phyloP scores from a whole-genome alignment of 2,329 filamentous ascomycete genomes.

The Onygenales sp. region DNA sequence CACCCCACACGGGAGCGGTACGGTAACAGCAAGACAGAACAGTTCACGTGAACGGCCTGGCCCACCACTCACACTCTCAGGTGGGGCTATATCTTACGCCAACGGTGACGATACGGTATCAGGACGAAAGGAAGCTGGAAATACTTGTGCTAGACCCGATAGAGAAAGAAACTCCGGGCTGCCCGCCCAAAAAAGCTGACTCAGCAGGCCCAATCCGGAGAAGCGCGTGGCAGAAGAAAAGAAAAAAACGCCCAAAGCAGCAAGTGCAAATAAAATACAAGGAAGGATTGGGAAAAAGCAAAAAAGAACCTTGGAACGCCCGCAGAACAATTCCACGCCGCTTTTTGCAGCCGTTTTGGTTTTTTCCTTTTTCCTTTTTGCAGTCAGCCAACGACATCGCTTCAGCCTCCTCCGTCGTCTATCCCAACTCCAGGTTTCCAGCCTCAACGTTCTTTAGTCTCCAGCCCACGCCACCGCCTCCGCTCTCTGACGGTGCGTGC shows the following conservation, averaged over 20 bases:
- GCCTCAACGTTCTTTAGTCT: not conserved
- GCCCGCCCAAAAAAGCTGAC: not conserved
- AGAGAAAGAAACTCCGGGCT: not conserved
- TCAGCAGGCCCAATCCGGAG: not conserved
- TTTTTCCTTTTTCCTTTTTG: slow-evolving; percentile 10
- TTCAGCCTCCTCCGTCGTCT: slow-evolving; percentile 56
- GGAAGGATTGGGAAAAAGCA: not conserved
- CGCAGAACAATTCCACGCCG: not conserved
- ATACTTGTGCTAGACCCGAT: not conserved
- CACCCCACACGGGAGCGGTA: too few species aligned
- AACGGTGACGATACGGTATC: not conserved
- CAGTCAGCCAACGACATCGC: not conserved
- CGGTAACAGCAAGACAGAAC: too few species aligned
- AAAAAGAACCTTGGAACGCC: not conserved
- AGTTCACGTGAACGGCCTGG: not conserved
- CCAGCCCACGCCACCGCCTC: not conserved
- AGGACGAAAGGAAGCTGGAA: not conserved
- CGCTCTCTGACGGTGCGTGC: not conserved
- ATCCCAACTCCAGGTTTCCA: slow-evolving; percentile 44
- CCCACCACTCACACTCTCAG: not conserved
- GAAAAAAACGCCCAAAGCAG: not conserved
- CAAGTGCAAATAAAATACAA: not conserved
- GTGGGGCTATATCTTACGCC: not conserved
- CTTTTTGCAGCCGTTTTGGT: slow-evolving; percentile 36
- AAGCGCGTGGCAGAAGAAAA: not conserved